phyloP scores from a whole-genome alignment of 805 yeast species.

The Cyberlindnera galapagoensis region DNA sequence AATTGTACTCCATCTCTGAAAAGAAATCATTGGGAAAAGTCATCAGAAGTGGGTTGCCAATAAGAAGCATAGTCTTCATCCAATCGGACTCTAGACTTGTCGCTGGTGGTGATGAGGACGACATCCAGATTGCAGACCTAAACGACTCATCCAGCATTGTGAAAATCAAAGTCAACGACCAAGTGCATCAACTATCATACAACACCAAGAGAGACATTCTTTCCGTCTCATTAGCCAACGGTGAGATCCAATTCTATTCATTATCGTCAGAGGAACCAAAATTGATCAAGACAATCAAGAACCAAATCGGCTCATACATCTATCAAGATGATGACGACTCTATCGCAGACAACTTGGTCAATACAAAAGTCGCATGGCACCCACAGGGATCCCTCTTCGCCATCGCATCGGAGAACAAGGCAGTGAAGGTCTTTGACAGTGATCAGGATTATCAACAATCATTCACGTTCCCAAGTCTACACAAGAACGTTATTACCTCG shows the following conservation, averaged over 20 bases:
- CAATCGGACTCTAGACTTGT: slow-evolving; percentile 54
- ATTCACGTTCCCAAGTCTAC: slow-evolving; percentile 21
- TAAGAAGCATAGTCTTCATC: slow-evolving; percentile 49
- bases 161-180: slow-evolving; percentile 41
- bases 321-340: slow-evolving; percentile 33
- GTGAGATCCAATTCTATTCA: slow-evolving; percentile 47
- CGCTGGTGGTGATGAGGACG: slow-evolving; percentile 64
- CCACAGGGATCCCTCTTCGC: slow-evolving; percentile 65
- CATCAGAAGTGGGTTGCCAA: slow-evolving; percentile 24
- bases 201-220: slow-evolving; percentile 49
- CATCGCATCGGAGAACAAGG: slow-evolving; percentile 47
- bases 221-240: slow-evolving; percentile 54
- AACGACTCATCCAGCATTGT: slow-evolving; percentile 22
- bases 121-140: slow-evolving; percentile 42
- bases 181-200: slow-evolving; percentile 49
- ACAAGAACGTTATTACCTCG: slow-evolving; percentile 22
- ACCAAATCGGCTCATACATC: slow-evolving; percentile 33
- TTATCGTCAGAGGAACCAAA: slow-evolving; percentile 48
- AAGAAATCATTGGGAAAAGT: slow-evolving; percentile 9
- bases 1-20: slow-evolving; percentile 16
- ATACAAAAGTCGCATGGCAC: slow-evolving; percentile 63
- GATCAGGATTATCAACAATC: slow-evolving; percentile 9
- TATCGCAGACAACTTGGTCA: slow-evolving; percentile 33
- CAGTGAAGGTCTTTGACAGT: slow-evolving; percentile 36
- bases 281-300: slow-evolving; percentile 37